Evolutionary conservation across 768 basidiomycete species (phyloP).

Genomic region (Collybiopsis confluens): DNA sequence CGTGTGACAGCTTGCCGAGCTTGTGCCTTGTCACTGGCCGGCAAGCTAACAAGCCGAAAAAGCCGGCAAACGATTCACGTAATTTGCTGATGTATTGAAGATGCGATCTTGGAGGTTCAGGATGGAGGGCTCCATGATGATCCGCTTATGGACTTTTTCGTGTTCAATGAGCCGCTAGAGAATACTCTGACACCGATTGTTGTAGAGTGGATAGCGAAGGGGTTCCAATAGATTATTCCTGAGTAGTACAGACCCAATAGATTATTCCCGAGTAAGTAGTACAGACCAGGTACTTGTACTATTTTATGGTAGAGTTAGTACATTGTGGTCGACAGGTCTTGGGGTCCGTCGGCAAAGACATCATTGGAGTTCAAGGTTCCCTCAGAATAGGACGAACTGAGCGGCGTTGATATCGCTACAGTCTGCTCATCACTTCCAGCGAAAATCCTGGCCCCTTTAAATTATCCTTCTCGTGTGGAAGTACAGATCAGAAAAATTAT

Average conservation of each 20-base stretch:
- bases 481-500: background rate
- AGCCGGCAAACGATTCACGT: too few relatives aligned
- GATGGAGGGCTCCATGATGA: constrained; percentile 33
- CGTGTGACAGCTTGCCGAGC: too few relatives aligned
- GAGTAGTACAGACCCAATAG: too few relatives aligned
- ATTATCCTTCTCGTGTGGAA: background rate
- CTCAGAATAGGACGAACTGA: background rate
- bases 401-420: background rate
- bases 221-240: too few relatives aligned
- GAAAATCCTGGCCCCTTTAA: background rate
- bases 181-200: background rate
- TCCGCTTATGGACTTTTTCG: constrained; percentile 22
- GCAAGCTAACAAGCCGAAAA: too few relatives aligned
- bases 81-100: too few relatives aligned
- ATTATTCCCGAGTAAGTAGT: too few relatives aligned
- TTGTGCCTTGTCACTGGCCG: too few relatives aligned
- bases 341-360: constrained; percentile 1
- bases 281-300: too few relatives aligned
- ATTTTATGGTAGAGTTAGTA: too few relatives aligned
- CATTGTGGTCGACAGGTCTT: constrained; percentile 5
- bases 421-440: background rate
- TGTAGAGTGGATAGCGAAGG: background rate
- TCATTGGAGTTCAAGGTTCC: background rate
- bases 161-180: background rate
- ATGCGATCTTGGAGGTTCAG: constrained; percentile 24